Conservation (phyloP, 768 basidiomycete species). For the Candolleomyces aberdarensis region DNA sequence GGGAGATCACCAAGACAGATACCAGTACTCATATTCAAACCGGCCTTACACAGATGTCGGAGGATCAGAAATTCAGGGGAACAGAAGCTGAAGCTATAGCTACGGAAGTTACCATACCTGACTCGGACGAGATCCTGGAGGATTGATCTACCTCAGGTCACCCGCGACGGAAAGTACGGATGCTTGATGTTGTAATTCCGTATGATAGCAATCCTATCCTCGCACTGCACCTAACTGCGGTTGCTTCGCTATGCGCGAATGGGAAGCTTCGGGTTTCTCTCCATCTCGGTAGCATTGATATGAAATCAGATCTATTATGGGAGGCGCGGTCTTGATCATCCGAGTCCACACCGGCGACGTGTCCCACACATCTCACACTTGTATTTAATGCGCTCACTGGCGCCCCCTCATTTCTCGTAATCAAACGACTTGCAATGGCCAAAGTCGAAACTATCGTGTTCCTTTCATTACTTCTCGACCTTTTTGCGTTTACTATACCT, state of each 20-base stretch:
- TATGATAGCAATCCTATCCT: no score
- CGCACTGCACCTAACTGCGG: no score
- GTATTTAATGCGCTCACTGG: background rate
- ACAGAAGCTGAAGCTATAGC: conserved; percentile 29
- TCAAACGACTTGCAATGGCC: conserved; percentile 37
- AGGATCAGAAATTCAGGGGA: conserved; percentile 80
- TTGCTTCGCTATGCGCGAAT: no score
- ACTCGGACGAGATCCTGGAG: background rate
- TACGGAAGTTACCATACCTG: conserved; percentile 26
- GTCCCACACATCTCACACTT: background rate
- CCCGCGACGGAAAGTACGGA: background rate
- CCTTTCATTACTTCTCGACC: conserved; percentile 84
- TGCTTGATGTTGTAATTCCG: background rate
- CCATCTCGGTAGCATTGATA: no score
- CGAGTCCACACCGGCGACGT: background rate
- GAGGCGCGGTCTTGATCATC: no score
- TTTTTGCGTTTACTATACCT: conserved; percentile 89
- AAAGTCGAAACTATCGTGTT: conserved; percentile 84
- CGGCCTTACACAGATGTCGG: conserved; percentile 69
- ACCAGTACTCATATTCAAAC: conserved; percentile 91
- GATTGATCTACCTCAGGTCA: conserved; percentile 5
- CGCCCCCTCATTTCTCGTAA: background rate
- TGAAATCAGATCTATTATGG: no score
- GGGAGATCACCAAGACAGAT: conserved; percentile 93
- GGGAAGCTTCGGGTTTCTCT: no score